These are phyloP conservation scores for Pythium rhizo-oryzae DNA, from an alignment of 352 stramenopile species.

Conservation along the genomic window DNA sequence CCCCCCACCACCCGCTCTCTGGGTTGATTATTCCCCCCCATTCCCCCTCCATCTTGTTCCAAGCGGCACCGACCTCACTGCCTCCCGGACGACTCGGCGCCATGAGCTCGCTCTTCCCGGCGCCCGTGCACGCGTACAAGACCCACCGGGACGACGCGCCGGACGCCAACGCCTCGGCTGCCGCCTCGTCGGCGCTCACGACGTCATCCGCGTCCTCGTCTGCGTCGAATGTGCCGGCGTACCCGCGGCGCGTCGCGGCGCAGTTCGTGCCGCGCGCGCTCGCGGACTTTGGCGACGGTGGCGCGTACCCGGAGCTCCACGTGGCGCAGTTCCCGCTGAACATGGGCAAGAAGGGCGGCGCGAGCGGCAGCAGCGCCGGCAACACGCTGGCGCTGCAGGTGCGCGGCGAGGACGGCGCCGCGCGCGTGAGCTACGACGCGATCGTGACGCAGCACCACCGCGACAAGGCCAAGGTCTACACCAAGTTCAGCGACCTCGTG, in stretches of 20 bases:
- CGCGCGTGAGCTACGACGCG: constrained; percentile 93
- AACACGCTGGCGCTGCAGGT: constrained; percentile 93
- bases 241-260: constrained; percentile 53
- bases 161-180: neutral
- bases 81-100: too few species aligned
- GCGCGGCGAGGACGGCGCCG: constrained; percentile 86
- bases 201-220: constrained; percentile 1
- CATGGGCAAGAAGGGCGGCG: constrained; percentile 93
- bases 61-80: too few species aligned
- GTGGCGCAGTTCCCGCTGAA: constrained; percentile 96
- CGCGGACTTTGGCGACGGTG: constrained; percentile 97
- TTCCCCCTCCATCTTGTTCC: neutral
- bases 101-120: constrained; percentile 80
- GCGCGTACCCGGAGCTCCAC: constrained; percentile 98
- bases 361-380: constrained; percentile 46
- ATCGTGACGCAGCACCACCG: constrained; percentile 97
- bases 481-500: constrained; percentile 92
- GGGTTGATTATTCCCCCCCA: neutral
- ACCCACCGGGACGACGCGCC: constrained; percentile 51
- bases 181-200: constrained; percentile 2
- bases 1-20: constrained; percentile 22
- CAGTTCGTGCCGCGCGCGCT: constrained; percentile 67
- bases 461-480: constrained; percentile 95
- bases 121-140: constrained; percentile 72
- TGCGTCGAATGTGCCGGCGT: constrained; percentile 39